A percentile compares a stretch with the other conserved stretches of the same genome.
phyloP scores from a whole-genome alignment of 805 yeast genomes.

The Starmerella sp. region DNA sequence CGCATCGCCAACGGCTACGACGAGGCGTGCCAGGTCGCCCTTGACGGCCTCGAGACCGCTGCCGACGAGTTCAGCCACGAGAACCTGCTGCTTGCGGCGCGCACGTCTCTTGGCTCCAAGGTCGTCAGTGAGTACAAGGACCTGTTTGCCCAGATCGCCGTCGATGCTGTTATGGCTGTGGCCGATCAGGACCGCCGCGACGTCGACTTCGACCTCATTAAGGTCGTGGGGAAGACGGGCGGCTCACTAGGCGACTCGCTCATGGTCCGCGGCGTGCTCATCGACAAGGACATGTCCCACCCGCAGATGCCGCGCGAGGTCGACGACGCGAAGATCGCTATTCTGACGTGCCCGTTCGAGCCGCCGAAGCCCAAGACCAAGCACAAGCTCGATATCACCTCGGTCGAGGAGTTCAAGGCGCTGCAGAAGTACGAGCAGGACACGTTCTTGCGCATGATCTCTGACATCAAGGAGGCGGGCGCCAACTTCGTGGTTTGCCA shows the following conservation, averaged over 20 bases:
- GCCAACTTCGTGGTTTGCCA: conserved; percentile 96
- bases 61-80: conserved; percentile 50
- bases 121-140: conserved; percentile 90
- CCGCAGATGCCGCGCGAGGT: conserved; percentile 92
- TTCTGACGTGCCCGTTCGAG: conserved; percentile 96
- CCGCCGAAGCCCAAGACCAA: conserved; percentile 99
- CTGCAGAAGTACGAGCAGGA: conserved; percentile 87
- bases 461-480: conserved; percentile 73
- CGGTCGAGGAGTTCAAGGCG: conserved; percentile 87
- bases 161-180: conserved; percentile 84
- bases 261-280: conserved; percentile 78
- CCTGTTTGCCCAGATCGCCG: conserved; percentile 93
- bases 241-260: conserved; percentile 81
- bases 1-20: conserved; percentile 95
- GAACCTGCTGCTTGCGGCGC: conserved; percentile 75
- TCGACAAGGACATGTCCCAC: conserved; percentile 95
- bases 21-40: conserved; percentile 89
- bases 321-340: conserved; percentile 76
- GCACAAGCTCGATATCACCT: conserved; percentile 84
- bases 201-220: conserved; percentile 93
- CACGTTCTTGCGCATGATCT: conserved; percentile 83
- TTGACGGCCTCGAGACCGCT: conserved; percentile 57
- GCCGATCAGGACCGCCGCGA: conserved; percentile 87
- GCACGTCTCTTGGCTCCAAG: conserved; percentile 89
- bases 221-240: conserved; percentile 91